Base-by-base conservation (phyloP, 1,284 basidiomycete genomes). In the Clitocybe nebularis region DNA sequence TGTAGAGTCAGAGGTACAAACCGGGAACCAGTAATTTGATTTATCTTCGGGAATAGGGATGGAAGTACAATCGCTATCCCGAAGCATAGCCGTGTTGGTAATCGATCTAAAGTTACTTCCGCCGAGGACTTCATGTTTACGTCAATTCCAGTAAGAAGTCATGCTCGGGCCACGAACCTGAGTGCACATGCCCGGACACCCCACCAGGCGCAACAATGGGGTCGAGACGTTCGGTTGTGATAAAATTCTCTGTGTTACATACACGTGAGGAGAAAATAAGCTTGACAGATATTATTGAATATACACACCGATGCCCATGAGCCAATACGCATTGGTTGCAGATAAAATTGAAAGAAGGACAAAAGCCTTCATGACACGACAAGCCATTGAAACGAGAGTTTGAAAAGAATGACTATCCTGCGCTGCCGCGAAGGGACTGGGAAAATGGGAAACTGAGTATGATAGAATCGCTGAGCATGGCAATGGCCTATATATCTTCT, bases 1-100 rank as follows among this genome's bases (percentile, higher is more conserved):
- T n/a, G n/a, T n/a, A n/a, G n/a, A n/a, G n/a, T n/a, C n/a, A n/a
- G n/a, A n/a, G n/a, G n/a, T n/a, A 54, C 66, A 14, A 38, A 68
- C 67, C 33, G 69, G 68, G 45, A 64, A 68, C 69, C 70, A 73
- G 46, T 72, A 73, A 44, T 63, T 66, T 36, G 65, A 68, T 47
- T 69, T 68, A 50, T 72, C 71, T 51, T 72, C 58, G 14, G 55
- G 51, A 39, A 74, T 68, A 7, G 68, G 68, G 29, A 67, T 57
- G 6, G 69, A 69, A 6, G 71, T 67, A 41, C 71, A 72, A 40
- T 65, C 47, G 47, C 68, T 68, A n/a, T 55, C 41, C 21, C 62
- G 53, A 26, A 72, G 52, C 1, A 47, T 39, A 5, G 50, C 56
- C 5, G 66, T 69, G 20, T 55, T 60, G 5, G 58, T 51, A 26